phyloP scores from a whole-genome alignment of 2,329 filamentous ascomycete genomes.

The Davidsoniella neocaledoniae region DNA sequence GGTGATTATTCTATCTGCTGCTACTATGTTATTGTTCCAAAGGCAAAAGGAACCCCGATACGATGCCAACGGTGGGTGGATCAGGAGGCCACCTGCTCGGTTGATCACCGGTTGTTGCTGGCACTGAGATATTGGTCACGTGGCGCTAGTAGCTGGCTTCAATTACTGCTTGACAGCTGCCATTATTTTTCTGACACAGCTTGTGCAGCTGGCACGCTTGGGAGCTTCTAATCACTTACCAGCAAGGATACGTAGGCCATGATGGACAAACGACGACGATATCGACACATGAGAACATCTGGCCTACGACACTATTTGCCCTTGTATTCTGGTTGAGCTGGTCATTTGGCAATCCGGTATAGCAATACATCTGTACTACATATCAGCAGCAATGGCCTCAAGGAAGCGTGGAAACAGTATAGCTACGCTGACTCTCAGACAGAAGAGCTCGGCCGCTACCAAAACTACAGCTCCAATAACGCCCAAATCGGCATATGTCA shows the following conservation, averaged over 20 bases:
- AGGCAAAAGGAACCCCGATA: not conserved
- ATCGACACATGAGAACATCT: not conserved
- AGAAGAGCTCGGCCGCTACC: constrained; percentile 5
- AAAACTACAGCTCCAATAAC: constrained; percentile 19
- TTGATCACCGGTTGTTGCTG: too few species aligned
- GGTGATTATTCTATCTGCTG: too few species aligned
- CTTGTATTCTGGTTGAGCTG: not conserved
- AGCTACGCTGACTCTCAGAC: constrained; percentile 6
- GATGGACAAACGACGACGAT: not conserved
- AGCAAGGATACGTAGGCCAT: constrained; percentile 2
- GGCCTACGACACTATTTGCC: not conserved
- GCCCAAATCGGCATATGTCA: constrained; percentile 43
- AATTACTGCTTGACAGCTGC: too few species aligned
- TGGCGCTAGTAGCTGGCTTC: not conserved
- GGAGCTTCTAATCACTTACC: not conserved
- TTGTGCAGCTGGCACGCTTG: not conserved
- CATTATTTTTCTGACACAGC: not conserved
- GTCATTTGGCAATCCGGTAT: not conserved
- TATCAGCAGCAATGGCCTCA: constrained; percentile 3
- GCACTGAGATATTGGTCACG: not conserved
- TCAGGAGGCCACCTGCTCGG: too few species aligned
- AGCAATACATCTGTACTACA: not conserved
- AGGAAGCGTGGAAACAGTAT: constrained; percentile 9
- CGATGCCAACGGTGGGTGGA: not conserved
- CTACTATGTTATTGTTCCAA: not conserved